Evolutionary conservation across 2,329 filamentous ascomycete species (phyloP), one percentile per base, ranked within the genome.

Genomic region (Zymoseptoria brevis): DNA sequence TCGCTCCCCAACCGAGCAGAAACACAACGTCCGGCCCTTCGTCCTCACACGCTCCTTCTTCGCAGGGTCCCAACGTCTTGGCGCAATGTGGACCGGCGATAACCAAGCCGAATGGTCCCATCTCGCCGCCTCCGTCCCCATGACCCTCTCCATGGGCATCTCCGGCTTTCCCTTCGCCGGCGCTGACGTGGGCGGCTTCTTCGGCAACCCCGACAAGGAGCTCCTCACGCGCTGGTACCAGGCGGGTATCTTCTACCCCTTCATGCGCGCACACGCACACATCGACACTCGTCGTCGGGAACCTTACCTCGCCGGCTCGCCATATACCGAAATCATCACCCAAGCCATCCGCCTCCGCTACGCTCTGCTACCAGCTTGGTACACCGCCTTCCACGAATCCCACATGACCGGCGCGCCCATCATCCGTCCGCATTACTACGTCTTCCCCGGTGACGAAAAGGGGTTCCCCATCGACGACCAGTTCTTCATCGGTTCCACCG

Each of bases 21-120:
- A 72, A 59, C 67, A 71, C 55, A 67, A 69, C 24, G 66, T 72
- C 35, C 87, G 94, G 4, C 94, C 94, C 0, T 99, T 99, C 71
- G 84, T 96, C 9, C 83, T 99, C 55, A 99, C 94, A 1, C 88
- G 94, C 30, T 88, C 92, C 0, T 99, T 95, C 78, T 99, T 87
- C 72, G 84, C 93, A 11, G 94, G 94, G 41, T 91, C 89, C 57
- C 94, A 99, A 76, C 86, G 93, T 58, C 78, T 90, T 50, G 90
- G 90, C 63, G 93, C 94, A 60, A 96, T 96, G 92, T 99, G 94
- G 94, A 99, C 94, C 19, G 94, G 94, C 61, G 94, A 99, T 72
- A 99, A 99, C 76, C 89, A 94, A 73, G 94, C 94, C 9, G 86
- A 84, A 22, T 99, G 94, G 94, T 85, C 87, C 19, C 92, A 97